Evolutionary conservation across 2,329 filamentous ascomycete genomes (phyloP), one percentile per base, ranked within the genome.

Genomic region (Gremmenia infestans): DNA sequence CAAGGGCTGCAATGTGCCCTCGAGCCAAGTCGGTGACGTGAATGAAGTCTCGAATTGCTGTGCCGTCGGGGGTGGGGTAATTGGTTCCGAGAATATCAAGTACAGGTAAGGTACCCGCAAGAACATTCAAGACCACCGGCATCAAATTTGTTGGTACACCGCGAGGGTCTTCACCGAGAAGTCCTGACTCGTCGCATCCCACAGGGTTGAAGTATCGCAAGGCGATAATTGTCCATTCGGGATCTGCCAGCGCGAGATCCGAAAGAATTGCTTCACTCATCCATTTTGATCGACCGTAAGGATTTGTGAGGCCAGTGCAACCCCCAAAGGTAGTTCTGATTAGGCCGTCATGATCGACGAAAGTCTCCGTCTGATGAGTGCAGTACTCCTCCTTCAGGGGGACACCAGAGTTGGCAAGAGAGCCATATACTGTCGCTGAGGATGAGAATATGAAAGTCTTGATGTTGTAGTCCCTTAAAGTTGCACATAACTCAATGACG

Each of bases 181-280:
- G 71, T 14, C 83, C 83, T 4, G 81, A 85, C 22, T 80, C 73
- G 63, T 86, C 81, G 68, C 82, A 86, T 7, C 83, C 83, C 52
- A 86, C 78, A 1, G 83, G 83, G 60, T 86, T 87, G 72, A 87
- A 86, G 70, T 87, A 86, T 28, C 83, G 76, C 36, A 86, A 72
- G 4, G 81, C 81, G 32, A 82, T 79, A 60, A 86, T 82, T 14
- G 77, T 79, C 82, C 82, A 85, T 23, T 76, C 74, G 5, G 81
- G 76, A 65, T 86, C 81, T 2, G 83, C 78, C n/a, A 73, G 71
- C 12, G 81, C 82, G 39, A 83, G 70, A 64, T 86, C 83, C 5
- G 81, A 78, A 9, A 87, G 71, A 43, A 86, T 86, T 8, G 82
- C 81, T 66, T 86, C 83, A 58, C 81, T 81, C 70, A 87, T 82